Base-by-base conservation (phyloP, 129 eudicot species). In the Glebionis coronaria region DNA sequence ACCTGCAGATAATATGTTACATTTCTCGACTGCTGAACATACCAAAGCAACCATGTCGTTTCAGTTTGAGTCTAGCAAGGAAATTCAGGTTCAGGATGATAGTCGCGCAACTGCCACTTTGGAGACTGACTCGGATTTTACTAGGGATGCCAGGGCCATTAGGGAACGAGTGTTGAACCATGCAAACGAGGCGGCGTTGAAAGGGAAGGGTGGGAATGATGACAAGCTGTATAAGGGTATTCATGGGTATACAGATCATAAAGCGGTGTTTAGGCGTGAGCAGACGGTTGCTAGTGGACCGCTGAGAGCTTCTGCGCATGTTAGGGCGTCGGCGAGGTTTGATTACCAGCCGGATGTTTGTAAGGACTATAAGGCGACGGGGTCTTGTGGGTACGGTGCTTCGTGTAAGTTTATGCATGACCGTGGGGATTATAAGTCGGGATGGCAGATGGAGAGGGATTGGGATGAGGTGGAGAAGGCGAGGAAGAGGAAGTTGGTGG, bases 381-480 rank as follows among this genome's bases (percentile, higher is more conserved):
- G 25, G 25, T 23, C 1, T 23, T 23, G 25, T 2, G 25, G 25
- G 28, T 93, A 93, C 61, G 98, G 96, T 11, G 98, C 88, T 82
- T 80, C 98, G 0, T 93, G 98, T 63, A 88, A 93, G 81, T 93
- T 93, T 73, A 93, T 93, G 98, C 98, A 93, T 67, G 98, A 93
- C 72, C 82, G 98, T 14, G 98, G 98, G 52, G 98, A 93, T 84
- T 93, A 93, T 53, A 93, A 93, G 76, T 84, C 98, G 0, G 96
- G 98, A 12, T 93, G 98, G 98, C 98, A 88, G 81, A 56, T 93
- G 77, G 98, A 93, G 63, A 83, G 71, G 47, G 98, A 93, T 44
- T 93, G 98, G 98, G 98, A 93, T 20, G 96, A 93, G 67, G 85
- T 81, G 12, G 96, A 88, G 74, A 93, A 93, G 75, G 74, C 63